Conservation (phyloP, 305 asterid species). For the Andrographis paniculata region DNA sequence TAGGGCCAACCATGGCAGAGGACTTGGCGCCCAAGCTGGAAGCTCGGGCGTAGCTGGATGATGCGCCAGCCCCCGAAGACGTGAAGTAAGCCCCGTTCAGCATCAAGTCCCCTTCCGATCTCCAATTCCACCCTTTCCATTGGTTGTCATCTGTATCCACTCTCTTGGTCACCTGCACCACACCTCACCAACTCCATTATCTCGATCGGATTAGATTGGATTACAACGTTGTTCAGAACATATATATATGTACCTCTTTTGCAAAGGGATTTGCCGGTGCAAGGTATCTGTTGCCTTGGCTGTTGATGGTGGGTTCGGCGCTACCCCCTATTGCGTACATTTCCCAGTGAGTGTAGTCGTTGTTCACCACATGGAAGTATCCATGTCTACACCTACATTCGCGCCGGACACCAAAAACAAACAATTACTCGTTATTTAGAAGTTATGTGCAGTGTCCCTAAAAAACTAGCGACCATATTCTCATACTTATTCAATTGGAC, state of each 20-base stretch:
- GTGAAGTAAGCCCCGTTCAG: constrained; percentile 72
- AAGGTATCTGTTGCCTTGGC: constrained; percentile 78
- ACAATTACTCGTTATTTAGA: no score
- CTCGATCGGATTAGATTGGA: background rate
- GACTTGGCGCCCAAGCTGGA: constrained; percentile 72
- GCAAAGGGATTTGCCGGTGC: constrained; percentile 58
- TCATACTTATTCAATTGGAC: no score
- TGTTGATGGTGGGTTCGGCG: constrained; percentile 74
- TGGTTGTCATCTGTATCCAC: constrained; percentile 15
- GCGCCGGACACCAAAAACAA: no score
- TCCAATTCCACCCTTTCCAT: constrained; percentile 76
- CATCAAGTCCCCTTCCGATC: constrained; percentile 78
- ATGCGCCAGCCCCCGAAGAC: constrained; percentile 46
- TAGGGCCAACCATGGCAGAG: constrained; percentile 48
- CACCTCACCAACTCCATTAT: background rate
- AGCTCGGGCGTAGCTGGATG: constrained; percentile 57
- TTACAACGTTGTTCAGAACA: background rate
- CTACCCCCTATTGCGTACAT: constrained; percentile 95
- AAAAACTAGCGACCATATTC: no score
- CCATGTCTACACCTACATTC: constrained; percentile 75
- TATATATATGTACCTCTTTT: constrained; percentile 43
- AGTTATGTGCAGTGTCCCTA: no score
- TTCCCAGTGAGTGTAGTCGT: constrained; percentile 78
- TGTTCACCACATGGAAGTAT: constrained; percentile 78
- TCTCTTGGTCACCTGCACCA: constrained; percentile 55